Conservation (phyloP, 345 rosid genomes). For the Citrus glauca region DNA sequence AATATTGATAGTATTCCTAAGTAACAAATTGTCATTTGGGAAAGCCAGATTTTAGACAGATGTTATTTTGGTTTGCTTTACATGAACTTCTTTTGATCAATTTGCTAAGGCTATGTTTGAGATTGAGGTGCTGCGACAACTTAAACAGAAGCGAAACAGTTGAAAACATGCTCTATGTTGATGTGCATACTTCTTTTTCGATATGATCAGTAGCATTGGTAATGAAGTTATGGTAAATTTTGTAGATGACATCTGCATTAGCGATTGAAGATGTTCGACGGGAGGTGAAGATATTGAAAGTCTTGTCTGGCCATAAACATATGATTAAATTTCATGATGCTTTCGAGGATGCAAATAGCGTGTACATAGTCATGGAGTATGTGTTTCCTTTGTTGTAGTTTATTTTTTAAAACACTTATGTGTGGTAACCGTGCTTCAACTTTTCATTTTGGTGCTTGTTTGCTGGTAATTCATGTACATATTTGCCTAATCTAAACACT, state of each 20-base stretch:
- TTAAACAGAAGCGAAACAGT: background rate
- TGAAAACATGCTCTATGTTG: background rate
- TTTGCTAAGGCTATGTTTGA: background rate
- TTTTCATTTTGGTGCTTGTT: background rate
- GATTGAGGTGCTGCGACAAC: background rate
- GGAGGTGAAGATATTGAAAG: constrained; percentile 88
- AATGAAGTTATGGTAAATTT: constrained; percentile 9
- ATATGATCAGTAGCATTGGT: constrained; percentile 1
- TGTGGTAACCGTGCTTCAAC: background rate
- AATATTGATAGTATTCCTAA: background rate
- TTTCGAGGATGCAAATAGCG: constrained; percentile 72
- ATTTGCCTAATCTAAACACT: background rate
- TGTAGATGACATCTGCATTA: constrained; percentile 90
- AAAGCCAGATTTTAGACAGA: background rate
- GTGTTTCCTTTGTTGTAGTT: constrained; percentile 28
- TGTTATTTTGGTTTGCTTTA: background rate
- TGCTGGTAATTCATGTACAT: background rate
- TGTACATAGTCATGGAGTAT: constrained; percentile 93
- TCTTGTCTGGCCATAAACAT: constrained; percentile 73
- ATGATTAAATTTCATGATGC: constrained; percentile 80
- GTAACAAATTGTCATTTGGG: background rate
- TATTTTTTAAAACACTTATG: background rate
- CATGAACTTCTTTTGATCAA: background rate
- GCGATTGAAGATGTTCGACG: constrained; percentile 90
- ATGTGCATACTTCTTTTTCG: background rate